Evolutionary conservation across 2,329 filamentous ascomycete genomes (phyloP), one percentile per base, ranked within the genome.

Genomic region (Thielaviopsis punctulata): DNA sequence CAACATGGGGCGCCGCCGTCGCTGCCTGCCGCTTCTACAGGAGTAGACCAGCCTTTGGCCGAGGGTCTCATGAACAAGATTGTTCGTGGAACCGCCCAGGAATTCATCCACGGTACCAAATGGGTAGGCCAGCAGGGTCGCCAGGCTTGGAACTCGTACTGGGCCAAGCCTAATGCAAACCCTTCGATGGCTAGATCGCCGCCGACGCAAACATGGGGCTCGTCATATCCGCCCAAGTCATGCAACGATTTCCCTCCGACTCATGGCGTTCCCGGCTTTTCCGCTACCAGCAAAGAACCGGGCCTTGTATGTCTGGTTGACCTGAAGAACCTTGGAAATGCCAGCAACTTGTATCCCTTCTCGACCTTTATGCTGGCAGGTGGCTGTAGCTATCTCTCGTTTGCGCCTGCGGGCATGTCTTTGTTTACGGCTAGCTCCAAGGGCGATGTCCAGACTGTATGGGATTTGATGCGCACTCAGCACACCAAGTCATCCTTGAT

Each of bases 371-470:
- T 75, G 25, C 73, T 82, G 1, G 76, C 79, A 1, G 73, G 84
- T 15, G 86, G 86, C 8, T 90, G 85, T 64, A 90, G 85, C 62
- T 88, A 85, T 61, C 62, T 92, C 27, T 88, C 84, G 0, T 84
- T 93, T 57, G 80, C 85, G 1, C 84, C 85, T 0, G 79, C 77
- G 6, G 85, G 84, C 0, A 65, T 89, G 23, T 78, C 77, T 49
- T 70, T 93, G 10, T 82, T 92, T 65, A 88, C 84, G 0, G 83
- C 84, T 6, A 90, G 84, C 64, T 83, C 75, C 60, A 89, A 88
- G 63, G 86, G 86, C n/a, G 86, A 93, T 60, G 75, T 86, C 5
- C 83, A 88, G 61, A 84, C 79, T 7, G 78, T 90, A 1, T 92
- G 86, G 86, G 85, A 90, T 62, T 65, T 92, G 53, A 76, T 86